These are phyloP conservation scores for Cutaneotrichosporon dermatis DNA, from an alignment of 1,284 basidiomycete genomes.

Conservation along the genomic window DNA sequence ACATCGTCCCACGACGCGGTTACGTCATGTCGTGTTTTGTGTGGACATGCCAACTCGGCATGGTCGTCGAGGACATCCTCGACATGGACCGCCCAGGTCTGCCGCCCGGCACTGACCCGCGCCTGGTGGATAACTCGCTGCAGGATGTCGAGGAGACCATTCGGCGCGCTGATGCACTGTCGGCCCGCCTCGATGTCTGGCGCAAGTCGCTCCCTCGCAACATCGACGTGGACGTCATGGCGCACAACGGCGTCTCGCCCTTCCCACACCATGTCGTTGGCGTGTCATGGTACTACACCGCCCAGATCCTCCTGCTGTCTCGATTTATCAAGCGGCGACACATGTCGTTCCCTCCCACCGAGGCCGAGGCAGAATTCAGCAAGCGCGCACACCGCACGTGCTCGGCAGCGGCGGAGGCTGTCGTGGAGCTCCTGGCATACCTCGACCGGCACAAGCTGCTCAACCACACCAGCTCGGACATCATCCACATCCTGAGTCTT, in stretches of 20 bases:
- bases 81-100: conserved; percentile 34
- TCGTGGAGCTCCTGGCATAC: conserved; percentile 31
- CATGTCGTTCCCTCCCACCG: background rate
- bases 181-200: conserved; percentile 31
- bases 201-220: conserved; percentile 21
- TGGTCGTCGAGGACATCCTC: conserved; percentile 43
- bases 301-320: conserved; percentile 38
- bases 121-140: background rate
- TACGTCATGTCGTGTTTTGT: conserved; percentile 40
- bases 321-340: conserved; percentile 30
- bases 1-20: conserved; percentile 27
- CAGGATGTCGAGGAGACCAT: background rate
- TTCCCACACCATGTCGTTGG: conserved; percentile 38
- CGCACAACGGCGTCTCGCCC: conserved; percentile 22
- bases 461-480: conserved; percentile 32
- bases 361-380: conserved; percentile 7
- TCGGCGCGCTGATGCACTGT: conserved; percentile 18
- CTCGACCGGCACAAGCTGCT: conserved; percentile 37
- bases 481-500: conserved; percentile 41
- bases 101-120: conserved; percentile 3
- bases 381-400: conserved; percentile 28
- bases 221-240: conserved; percentile 23
- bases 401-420: conserved; percentile 34
- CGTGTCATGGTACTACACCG: conserved; percentile 38
- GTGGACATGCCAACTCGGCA: conserved; percentile 40